Evolutionary conservation across 2,329 filamentous ascomycete genomes (phyloP).

Genomic region (Fusarium chaquense): DNA sequence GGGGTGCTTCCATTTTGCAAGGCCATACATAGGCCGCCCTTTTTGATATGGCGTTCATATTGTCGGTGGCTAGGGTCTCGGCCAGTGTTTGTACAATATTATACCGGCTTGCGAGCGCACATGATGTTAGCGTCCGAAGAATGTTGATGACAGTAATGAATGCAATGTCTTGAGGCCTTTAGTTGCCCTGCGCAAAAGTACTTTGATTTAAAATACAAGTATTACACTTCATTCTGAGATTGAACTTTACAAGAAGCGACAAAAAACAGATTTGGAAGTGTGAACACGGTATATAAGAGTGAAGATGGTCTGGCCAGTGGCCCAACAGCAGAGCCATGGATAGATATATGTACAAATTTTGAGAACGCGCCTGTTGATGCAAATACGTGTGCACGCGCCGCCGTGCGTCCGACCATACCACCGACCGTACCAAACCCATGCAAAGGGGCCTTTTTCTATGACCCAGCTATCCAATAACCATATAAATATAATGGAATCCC

Average conservation of each 20-base stretch:
- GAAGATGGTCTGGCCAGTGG: conserved; percentile 45
- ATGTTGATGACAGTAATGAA: conserved; percentile 34
- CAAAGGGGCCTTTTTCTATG: conserved; percentile 13
- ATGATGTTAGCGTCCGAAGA: conserved; percentile 10
- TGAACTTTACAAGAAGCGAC: background rate
- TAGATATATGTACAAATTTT: conserved; percentile 36
- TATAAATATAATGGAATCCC: conserved; percentile 37
- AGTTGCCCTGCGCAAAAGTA: background rate
- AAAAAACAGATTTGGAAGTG: conserved; percentile 8
- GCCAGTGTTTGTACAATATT: conserved; percentile 17
- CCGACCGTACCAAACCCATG: conserved; percentile 26
- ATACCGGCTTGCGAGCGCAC: conserved; percentile 3
- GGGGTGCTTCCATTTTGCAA: conserved; percentile 59
- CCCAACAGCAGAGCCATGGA: conserved; percentile 35
- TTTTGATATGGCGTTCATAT: conserved; percentile 17
- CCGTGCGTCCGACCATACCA: conserved; percentile 27
- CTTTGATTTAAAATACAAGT: background rate
- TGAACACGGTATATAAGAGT: conserved; percentile 42
- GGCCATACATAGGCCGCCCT: conserved; percentile 47
- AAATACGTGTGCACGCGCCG: conserved; percentile 37
- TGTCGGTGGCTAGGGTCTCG: conserved; percentile 11
- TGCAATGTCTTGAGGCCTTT: conserved; percentile 31
- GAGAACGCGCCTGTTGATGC: conserved; percentile 45
- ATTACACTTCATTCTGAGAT: background rate
- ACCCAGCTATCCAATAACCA: conserved; percentile 24